Evolutionary conservation across 2,329 filamentous ascomycete genomes (phyloP), one percentile per base, ranked within the genome.

Genomic region (Tricladium varicosporioides): DNA sequence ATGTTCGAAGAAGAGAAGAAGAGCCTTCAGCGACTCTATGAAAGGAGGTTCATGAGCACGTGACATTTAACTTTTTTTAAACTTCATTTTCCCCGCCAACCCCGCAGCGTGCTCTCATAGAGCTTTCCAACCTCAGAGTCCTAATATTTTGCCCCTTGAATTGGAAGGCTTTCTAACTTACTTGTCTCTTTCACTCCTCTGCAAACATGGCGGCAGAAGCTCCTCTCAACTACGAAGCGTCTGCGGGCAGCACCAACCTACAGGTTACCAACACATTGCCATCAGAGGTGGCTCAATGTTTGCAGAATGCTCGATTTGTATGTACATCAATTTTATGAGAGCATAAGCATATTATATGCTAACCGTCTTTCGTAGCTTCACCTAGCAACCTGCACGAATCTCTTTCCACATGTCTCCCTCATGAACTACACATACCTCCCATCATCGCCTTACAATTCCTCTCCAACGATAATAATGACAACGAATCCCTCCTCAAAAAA

Each of bases 361-460:
- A 54, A 42, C 51, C 13, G 43, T 22, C n/a, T n/a, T 27, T 14
- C n/a, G 16, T 54, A 96, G 92, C 91, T 99, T 65, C 94, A 99
- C 74, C 88, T 99, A 53, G 92, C 94, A 66, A 99, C 94, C 56
- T 95, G 89, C 73, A 85, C 85, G 66, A 81, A 88, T 65, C 88
- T 94, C 69, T 80, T 86, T 62, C 94, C 94, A 9, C 91, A 97
- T 72, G 91, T 97, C 64, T 95, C 92, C 40, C 85, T 99, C 63
- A 99, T 99, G 94, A 97, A 96, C 79, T 97, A 97, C 78, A 97
- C 94, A 70, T 97, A 97, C 76, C 88, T 99, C 18, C 88, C 92
- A 42, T 85, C 81, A 5, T 90, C 89, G 14, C 86, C 85, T 42
- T 88, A 85, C 73, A 81, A 83, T 42, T 70, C 80, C 51, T 75